phyloP scores from a whole-genome alignment of 345 rosid species.

The Microthlaspi erraticum region DNA sequence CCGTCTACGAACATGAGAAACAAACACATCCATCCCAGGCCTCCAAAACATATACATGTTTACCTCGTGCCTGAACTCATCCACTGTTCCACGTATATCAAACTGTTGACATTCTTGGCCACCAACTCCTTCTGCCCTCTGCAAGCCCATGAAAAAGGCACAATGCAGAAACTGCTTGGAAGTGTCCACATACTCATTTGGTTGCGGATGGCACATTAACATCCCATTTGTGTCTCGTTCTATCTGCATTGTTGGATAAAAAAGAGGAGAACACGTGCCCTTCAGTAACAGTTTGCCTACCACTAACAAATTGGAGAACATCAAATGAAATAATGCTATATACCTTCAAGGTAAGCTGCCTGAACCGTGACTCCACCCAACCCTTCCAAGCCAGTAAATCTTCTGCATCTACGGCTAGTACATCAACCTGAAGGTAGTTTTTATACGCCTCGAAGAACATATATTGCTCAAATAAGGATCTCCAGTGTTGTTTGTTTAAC shows the following conservation, averaged over 20 bases:
- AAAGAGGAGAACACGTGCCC: slow-evolving; percentile 17
- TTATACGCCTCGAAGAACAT: slow-evolving; percentile 68
- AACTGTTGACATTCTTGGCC: slow-evolving; percentile 72
- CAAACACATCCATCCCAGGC: slow-evolving; percentile 70
- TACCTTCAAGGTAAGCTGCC: slow-evolving; percentile 70
- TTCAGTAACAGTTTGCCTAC: background rate
- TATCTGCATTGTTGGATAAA: slow-evolving; percentile 48
- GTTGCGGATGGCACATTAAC: slow-evolving; percentile 78
- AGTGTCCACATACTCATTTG: slow-evolving; percentile 59
- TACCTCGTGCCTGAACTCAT: slow-evolving; percentile 63
- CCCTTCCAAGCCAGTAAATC: slow-evolving; percentile 72
- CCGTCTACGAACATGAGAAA: slow-evolving; percentile 69
- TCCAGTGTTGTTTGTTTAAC: slow-evolving; percentile 60
- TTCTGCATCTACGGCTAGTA: slow-evolving; percentile 57
- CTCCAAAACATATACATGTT: slow-evolving; percentile 63
- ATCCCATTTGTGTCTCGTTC: slow-evolving; percentile 70
- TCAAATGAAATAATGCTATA: slow-evolving; percentile 19
- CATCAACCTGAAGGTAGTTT: slow-evolving; percentile 71
- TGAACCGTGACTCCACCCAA: slow-evolving; percentile 79
- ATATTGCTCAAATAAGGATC: slow-evolving; percentile 61
- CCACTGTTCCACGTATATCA: slow-evolving; percentile 70
- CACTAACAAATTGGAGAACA: background rate
- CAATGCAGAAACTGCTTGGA: slow-evolving; percentile 58
- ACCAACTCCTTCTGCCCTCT: slow-evolving; percentile 57
- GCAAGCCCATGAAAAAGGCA: slow-evolving; percentile 77